Base-by-base conservation (phyloP, 495 filamentous ascomycete genomes). In the Aspergillus ellipticus region DNA sequence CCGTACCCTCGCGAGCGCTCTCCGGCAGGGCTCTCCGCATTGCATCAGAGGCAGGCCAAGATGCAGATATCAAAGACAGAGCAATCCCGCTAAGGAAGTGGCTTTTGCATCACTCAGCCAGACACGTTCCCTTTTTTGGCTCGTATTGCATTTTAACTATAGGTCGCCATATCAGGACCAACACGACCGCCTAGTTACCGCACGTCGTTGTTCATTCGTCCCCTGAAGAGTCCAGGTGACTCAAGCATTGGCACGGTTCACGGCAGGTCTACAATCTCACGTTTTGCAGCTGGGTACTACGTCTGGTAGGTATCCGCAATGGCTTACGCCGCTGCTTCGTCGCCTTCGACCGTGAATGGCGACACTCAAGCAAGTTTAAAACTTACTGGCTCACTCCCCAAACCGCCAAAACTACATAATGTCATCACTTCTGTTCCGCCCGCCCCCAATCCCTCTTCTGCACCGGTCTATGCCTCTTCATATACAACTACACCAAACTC, bases 31-130 rank as follows among this genome's bases (percentile, higher is more conserved):
- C 71, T 71, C 72, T 74, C 67, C 73, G 69, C 70, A 71, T 74
- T 68, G 65, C 67, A 74, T 69, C 64, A 62, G 55, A 76, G 63
- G 64, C 70, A 72, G 66, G 71, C 67, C 75, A 78, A 77, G 68
- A 78, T 78, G 75, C 75, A 76, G 68, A 77, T 67, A 76, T 72
- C 71, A 74, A 75, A 66, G 68, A 65, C 74, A 53, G 66, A 67
- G 60, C 58, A 66, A 66, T 62, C 70, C 68, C 72, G 69, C 67
- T 74, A 72, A 75, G 71, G 69, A 75, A 72, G 74, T 75, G 74
- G 72, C 70, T 73, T 67, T 70, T 70, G 57, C 64, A 71, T 70
- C 58, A 60, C 62, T 60, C 65, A 68, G 68, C 68, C 69, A 63
- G 63, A 71, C 64, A 66, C 66, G 64, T 65, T 64, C 61, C 43